Evolutionary conservation across 805 yeast genomes (phyloP), one percentile per base, ranked within the genome.

Genomic region (Myxozyma neotropica): DNA sequence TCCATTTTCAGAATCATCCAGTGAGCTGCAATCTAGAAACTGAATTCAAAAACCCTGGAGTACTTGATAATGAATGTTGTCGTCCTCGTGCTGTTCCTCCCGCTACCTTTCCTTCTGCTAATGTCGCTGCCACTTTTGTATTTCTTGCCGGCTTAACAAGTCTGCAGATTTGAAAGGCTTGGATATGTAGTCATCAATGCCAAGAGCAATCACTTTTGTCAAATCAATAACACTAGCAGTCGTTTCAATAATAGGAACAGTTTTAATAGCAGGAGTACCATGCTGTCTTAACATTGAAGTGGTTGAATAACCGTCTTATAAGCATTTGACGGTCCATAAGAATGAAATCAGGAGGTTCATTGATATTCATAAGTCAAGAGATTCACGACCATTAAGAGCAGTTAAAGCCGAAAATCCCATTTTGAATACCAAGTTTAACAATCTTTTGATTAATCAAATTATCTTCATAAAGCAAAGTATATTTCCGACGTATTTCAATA

Each of bases 221-320:
- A 89, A 75, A 72, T 86, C 90, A 89, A 86, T 86, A 0, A 90
- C 91, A 72, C 86, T 89, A 0, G 91, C 91, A 1, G 91, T 86
- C 63, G 86, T 75, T 3, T 90, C 90, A 71, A 86, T 85, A 62
- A 86, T 85, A 33, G 91, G 91, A 1, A 87, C 83, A 57, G 88
- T 77, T 65, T 81, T 81, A 17, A 61, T 47, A 7, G 23, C 58
- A 8, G 48, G 35, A 58, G 33, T 46, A 13, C 15, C 46, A 26
- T 60, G 53, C 31, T 51, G 51, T 24, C 61, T 39, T 7, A 58
- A 38, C 40, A 58, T 48, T 29, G 63, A 64, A 0, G 74, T 69
- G 10, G 74, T 70, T 23, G 65, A 67, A 27, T 71, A 58, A 1
- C 74, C 74, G 50, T 70, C 67, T 54, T 1, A 61, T 63, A 29